A percentile compares a stretch with the other conserved stretches of the same genome.
These are phyloP conservation scores for Arabis hirsuta DNA, from an alignment of 345 rosid genomes.

Conservation along the genomic window DNA sequence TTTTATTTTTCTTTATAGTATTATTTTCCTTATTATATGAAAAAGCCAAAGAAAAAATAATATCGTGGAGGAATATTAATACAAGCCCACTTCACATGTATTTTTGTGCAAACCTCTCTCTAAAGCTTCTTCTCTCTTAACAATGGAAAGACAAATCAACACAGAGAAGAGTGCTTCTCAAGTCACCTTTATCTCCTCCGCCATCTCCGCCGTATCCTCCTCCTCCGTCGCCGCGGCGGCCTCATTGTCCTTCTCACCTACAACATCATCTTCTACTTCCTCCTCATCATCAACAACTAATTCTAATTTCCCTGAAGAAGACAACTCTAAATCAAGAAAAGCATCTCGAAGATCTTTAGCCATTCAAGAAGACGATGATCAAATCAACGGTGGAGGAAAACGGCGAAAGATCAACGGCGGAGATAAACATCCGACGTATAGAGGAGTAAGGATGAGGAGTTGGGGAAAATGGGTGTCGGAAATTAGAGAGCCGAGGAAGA, in stretches of 20 bases:
- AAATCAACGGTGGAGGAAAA: constrained; percentile 28
- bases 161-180: constrained; percentile 50
- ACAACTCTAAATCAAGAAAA: constrained; percentile 25
- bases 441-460: constrained; percentile 78
- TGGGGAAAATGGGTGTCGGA: constrained; percentile 97
- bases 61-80: constrained; percentile 41
- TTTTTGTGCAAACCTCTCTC: constrained; percentile 41
- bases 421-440: constrained; percentile 56
- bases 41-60: constrained; percentile 38
- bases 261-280: constrained; percentile 40
- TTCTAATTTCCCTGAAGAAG: constrained; percentile 24
- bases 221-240: background rate
- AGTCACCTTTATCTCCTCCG: constrained; percentile 27
- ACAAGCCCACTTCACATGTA: constrained; percentile 46
- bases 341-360: constrained; percentile 45
- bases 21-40: constrained; percentile 30
- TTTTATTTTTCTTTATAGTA: background rate
- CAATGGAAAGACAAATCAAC: constrained; percentile 50
- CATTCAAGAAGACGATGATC: constrained; percentile 35
- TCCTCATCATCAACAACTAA: constrained; percentile 37
- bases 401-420: constrained; percentile 38
- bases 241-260: constrained; percentile 40
- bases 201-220: constrained; percentile 31
- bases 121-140: constrained; percentile 37
- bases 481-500: constrained; percentile 76